Evolutionary conservation across 306 rosid species (phyloP), one percentile per base, ranked within the genome.

Genomic region (Vigna nakashimae): DNA sequence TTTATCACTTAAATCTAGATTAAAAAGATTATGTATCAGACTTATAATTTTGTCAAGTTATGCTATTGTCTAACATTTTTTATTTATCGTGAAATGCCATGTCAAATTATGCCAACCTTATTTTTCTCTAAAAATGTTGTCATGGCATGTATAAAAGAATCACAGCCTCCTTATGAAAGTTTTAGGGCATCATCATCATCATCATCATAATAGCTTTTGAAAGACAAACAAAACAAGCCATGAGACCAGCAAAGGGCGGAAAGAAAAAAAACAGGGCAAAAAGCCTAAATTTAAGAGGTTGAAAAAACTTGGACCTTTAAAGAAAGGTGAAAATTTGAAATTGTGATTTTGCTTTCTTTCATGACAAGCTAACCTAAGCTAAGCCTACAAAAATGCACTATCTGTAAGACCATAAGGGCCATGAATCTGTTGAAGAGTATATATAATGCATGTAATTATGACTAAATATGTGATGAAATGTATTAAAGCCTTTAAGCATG

Each of bases 281-380:
- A 80, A 68, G 81, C 65, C 74, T 17, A 76, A 69, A 76, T 17
- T 40, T 69, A 28, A 51, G 78, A 63, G 66, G 17, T 51, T 24
- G 14, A 60, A 17, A 42, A 57, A 59, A 13, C 5, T 3, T 20
- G 16, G 36, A 57, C 34, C 40, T 28, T n/a, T 7, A 14, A 16
- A 6, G 22, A 43, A 72, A 62, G 72, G 36, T 60, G n/a, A 3
- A 69, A 17, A 18, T 22, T 51, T 71, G 48, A 56, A 69, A 71
- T 76, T 75, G 64, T 48, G 66, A 69, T 78, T 71, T 79, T 75
- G 65, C 69, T 59, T 66, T 38, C 49, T 82, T 62, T 46, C 70
- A 64, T 82, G 86, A 42, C 49, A 73, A 28, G 70, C 79, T 76
- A 69, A 57, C 28, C 81, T 76, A 82, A 40, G 69, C 74, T 30